Evolutionary conservation across 2,329 filamentous ascomycete species (phyloP), one percentile per base, ranked within the genome.

Genomic region (Didymellaceae sp.): DNA sequence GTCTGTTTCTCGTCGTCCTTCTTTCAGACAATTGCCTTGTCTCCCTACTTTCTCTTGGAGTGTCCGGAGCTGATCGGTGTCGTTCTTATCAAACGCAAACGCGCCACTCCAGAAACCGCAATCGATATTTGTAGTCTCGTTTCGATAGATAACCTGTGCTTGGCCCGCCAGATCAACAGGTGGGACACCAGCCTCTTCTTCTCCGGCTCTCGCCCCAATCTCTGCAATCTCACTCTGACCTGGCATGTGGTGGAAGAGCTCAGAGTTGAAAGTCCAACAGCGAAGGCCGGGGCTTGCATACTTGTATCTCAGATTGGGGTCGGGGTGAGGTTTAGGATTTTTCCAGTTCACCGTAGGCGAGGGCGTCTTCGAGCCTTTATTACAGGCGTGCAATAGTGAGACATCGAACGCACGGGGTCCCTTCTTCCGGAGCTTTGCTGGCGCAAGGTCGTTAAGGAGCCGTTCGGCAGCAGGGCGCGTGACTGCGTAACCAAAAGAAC

Each of bases 241-340:
- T 7, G 74, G 73, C 63, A 76, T 69, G 50, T 78, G 75, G 47
- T 77, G 75, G 57, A 78, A 77, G 1, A 78, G 62, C 53, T 78
- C 75, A 1, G 75, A 74, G 48, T 76, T 77, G 18, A 74, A 59
- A 5, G 71, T 75, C 70, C 72, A 76, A 62, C 75, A 78, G 32
- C 72, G 70, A 9, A 77, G 61, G 2, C 74, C 74, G 1, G 59
- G 60, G 37, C 57, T 67, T 0, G 67, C 52, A 51, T 74, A 71
- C 33, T 66, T 67, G 55, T 65, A 48, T n/a, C 57, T 52, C 20
- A 60, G 25, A 16, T 50, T 57, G 1, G 62, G 55, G 26, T 64
- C 45, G 5, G 53, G 54, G 20, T 68, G 55, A 8, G 59, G 59
- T n/a, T 53, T 54, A 13, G 62, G 57, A 17, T 65, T 62, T 9